These are phyloP conservation scores for Betula pendula DNA, from an alignment of 306 rosid genomes.

Conservation along the genomic window DNA sequence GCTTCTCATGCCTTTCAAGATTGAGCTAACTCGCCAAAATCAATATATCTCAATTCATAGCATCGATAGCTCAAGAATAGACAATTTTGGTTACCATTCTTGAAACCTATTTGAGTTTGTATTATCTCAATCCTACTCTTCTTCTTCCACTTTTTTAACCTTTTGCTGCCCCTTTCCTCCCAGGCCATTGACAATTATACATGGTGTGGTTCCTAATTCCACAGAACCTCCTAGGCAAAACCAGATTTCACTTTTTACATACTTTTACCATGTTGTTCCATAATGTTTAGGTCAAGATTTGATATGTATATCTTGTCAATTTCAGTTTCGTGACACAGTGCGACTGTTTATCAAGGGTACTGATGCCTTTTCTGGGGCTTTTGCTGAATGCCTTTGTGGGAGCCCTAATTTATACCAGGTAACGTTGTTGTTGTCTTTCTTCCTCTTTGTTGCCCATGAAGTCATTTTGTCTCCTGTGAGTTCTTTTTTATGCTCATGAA, in stretches of 20 bases:
- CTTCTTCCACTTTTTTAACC: background rate
- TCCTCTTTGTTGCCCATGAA: background rate
- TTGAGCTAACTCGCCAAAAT: background rate
- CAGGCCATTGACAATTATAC: background rate
- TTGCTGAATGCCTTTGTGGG: conserved; percentile 94
- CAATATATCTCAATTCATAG: background rate
- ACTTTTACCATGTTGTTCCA: background rate
- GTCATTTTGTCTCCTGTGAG: background rate
- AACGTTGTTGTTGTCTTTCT: conserved; percentile 22
- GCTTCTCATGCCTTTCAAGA: background rate
- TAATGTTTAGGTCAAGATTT: conserved; percentile 3
- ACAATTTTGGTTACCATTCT: background rate
- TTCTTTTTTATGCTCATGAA: background rate
- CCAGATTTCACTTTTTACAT: conserved; percentile 2
- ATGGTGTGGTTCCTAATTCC: background rate
- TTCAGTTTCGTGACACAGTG: conserved; percentile 87
- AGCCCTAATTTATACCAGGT: conserved; percentile 97
- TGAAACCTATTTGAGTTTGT: background rate
- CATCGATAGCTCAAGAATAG: background rate
- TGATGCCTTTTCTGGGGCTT: conserved; percentile 88
- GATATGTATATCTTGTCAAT: conserved; percentile 23
- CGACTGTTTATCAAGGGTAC: conserved; percentile 96
- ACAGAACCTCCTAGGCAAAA: conserved; percentile 14
- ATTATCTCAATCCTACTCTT: background rate
- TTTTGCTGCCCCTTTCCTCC: background rate